These are phyloP conservation scores for Thermoascus crustaceus DNA, from an alignment of 2,329 filamentous ascomycete genomes.

Conservation along the genomic window DNA sequence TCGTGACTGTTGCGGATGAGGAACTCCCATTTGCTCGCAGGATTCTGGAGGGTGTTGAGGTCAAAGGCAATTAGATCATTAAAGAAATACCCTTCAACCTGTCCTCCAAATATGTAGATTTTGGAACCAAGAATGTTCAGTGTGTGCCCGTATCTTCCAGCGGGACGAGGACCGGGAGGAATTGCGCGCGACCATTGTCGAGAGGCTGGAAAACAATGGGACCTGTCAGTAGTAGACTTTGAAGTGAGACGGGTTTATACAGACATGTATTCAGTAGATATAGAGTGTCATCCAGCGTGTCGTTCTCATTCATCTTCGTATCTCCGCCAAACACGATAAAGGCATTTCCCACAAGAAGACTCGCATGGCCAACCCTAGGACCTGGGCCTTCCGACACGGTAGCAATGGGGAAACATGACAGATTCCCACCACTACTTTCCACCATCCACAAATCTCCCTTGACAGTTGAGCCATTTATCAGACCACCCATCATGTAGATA, in stretches of 20 bases:
- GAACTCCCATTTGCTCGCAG: slow-evolving; percentile 89
- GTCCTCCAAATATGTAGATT: slow-evolving; percentile 94
- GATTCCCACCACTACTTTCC: slow-evolving; percentile 70
- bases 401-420: slow-evolving; percentile 84
- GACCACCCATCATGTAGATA: slow-evolving; percentile 93
- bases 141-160: slow-evolving; percentile 91
- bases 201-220: slow-evolving; percentile 55
- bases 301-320: slow-evolving; percentile 90
- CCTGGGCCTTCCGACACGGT: slow-evolving; percentile 92
- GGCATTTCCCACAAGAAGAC: slow-evolving; percentile 90
- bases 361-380: slow-evolving; percentile 87
- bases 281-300: slow-evolving; percentile 86
- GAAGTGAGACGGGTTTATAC: slow-evolving; percentile 30
- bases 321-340: slow-evolving; percentile 99
- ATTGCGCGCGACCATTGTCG: slow-evolving; percentile 95
- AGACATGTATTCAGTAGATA: slow-evolving; percentile 96
- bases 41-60: slow-evolving; percentile 84
- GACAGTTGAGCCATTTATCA: slow-evolving; percentile 90
- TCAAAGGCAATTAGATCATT: slow-evolving; percentile 95
- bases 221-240: slow-evolving; percentile 20
- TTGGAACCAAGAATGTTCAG: slow-evolving; percentile 94
- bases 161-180: slow-evolving; percentile 74
- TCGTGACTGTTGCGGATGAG: slow-evolving; percentile 66
- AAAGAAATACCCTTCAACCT: slow-evolving; percentile 96
- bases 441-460: slow-evolving; percentile 98